These are phyloP conservation scores for Ormosia emarginata DNA, from an alignment of 306 rosid genomes.

Conservation along the genomic window DNA sequence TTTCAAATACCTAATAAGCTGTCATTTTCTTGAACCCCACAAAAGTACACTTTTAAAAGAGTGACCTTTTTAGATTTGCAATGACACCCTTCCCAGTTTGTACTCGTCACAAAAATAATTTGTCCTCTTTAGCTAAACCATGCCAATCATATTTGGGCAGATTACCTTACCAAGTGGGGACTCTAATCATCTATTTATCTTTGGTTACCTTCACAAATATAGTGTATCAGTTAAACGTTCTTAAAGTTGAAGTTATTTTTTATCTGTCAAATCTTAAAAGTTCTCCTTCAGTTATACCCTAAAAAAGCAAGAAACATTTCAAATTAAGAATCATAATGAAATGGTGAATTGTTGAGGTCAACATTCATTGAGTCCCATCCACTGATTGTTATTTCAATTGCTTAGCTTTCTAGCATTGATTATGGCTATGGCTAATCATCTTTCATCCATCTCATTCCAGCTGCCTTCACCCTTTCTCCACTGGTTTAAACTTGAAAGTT, in stretches of 20 bases:
- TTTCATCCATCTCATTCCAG: conserved; percentile 16
- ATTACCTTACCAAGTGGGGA: conserved; percentile 11
- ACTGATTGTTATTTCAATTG: conserved; percentile 36
- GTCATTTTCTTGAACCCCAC: conserved; percentile 10
- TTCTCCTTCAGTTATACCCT: not conserved
- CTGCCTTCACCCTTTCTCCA: not conserved
- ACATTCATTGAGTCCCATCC: conserved; percentile 28
- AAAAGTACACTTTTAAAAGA: not conserved
- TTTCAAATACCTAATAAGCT: not conserved
- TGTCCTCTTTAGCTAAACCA: not conserved
- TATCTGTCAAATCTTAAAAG: not conserved
- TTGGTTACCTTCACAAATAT: not conserved
- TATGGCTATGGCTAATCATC: not conserved
- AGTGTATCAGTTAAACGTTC: not conserved
- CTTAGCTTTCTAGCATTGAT: conserved; percentile 39
- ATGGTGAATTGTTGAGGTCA: conserved; percentile 12
- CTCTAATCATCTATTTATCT: not conserved
- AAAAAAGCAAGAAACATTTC: not conserved
- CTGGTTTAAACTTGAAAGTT: not conserved
- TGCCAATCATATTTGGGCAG: not conserved
- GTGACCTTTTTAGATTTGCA: conserved; percentile 9
- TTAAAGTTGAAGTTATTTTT: not conserved
- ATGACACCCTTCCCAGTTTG: not conserved
- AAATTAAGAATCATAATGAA: not conserved
- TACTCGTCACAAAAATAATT: not conserved